Base-by-base conservation (phyloP, 306 rosid genomes). In the Quercus rubra region DNA sequence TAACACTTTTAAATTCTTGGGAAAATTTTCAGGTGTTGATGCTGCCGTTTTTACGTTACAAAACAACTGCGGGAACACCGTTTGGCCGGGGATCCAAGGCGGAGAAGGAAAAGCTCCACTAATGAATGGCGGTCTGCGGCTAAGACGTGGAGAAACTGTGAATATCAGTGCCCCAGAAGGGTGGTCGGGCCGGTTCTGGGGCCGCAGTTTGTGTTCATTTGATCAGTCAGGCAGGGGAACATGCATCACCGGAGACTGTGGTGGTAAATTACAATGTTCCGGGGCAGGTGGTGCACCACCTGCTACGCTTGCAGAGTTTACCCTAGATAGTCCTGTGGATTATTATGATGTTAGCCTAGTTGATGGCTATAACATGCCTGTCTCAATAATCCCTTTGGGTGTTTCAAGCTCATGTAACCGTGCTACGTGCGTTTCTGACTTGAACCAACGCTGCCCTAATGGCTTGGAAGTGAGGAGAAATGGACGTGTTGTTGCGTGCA, bases 261-360 rank as follows among this genome's bases (percentile, higher is more conserved):
- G 88, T 12, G 92, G 90, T 9, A 70, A 38, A 43, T 83, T 92
- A 6, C 33, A 78, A 77, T 90, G 97, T 3, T 72, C 31, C 0
- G 91, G 91, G 8, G 83, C 87, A 0, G 90, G 94, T 1, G 92
- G 92, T 0, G 17, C 31, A 0, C 88, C 91, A 14, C 94, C 90
- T 2, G 87, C 92, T 61, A 82, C 94, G 14, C 80, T 92, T 1
- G 86, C 90, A 4, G 92, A 92, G 83, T 89, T 92, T 76, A 90
- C 92, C 54, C 86, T 90, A 23, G 89, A 89, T 73, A 90, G 89
- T 76, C 92, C 79, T 0, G 20, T 35, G 33, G 92, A 88, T 75
- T 92, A 82, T 49, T 92, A 90, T 23, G 91, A 92, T 74, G 78
- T 90, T 64, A 92, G 92, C 74, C 92, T 92, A 23, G 94, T 88